Evolutionary conservation across 2,329 filamentous ascomycete genomes (phyloP), one percentile per base, ranked within the genome.

Genomic region (Hypoxylon sp.): DNA sequence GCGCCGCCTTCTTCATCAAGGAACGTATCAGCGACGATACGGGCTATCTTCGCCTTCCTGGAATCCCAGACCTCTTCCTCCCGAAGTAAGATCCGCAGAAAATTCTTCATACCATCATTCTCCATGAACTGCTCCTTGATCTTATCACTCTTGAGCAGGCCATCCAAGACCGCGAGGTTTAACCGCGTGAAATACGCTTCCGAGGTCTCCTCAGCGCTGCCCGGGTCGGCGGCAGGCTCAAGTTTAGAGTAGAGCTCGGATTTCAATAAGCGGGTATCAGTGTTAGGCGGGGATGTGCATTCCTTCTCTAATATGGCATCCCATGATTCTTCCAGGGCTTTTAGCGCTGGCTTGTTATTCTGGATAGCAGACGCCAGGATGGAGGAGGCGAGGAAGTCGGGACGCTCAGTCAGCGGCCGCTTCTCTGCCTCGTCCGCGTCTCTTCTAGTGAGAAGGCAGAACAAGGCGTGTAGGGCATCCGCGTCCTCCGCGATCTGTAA

Each of bases 1-100:
- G 89, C 89, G 44, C 89, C 88, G 83, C 90, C 89, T 63, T 86
- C 83, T 68, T 86, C 84, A 73, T 92, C 90, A n/a, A 92, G 80
- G 74, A 92, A 92, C 66, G 84, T 89, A 74, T 92, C 90, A 35
- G 87, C 82, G 29, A 91, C 83, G 62, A 91, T 81, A 66, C 88
- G 83, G 1, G 85, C 87, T 24, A 86, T 84, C 73, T 86, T 88
- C 64, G 83, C 83, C 74, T 86, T 83, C 5, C 86, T 83, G 1
- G 79, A 75, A 13, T 83, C 83, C 81, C 88, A 87, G 26, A 82
- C 81, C 3, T 80, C 77, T n/a, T 80, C 83, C 24, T 83, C 78
- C 8, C 80, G 81, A 3, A 82, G 73, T 37, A 91, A 82, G 5
- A 89, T 82, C 47, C 84, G 82, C 13, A 90, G 81, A 5, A 90